Percentiles rank a stretch among this genome's conserved stretches.
These are phyloP conservation scores for Evernia prunastri DNA, from an alignment of 495 filamentous ascomycete species.

Conservation along the genomic window DNA sequence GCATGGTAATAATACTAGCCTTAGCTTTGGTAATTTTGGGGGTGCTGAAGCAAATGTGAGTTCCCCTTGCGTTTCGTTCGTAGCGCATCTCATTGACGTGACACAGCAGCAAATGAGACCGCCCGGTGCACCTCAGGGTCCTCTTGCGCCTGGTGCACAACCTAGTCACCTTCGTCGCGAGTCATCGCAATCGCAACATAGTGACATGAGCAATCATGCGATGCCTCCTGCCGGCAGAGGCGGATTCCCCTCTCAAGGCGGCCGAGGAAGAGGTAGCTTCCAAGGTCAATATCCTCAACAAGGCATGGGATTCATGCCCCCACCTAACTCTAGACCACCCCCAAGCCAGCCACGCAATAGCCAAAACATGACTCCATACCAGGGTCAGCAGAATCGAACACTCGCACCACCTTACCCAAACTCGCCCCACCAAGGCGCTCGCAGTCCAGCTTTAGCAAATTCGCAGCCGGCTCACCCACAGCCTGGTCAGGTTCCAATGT, in stretches of 20 bases:
- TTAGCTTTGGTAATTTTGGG: constrained; percentile 79
- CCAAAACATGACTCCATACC: constrained; percentile 59
- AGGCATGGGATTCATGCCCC: constrained; percentile 60
- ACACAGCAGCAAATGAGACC: constrained; percentile 50
- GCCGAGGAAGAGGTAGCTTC: constrained; percentile 57
- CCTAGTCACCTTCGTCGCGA: constrained; percentile 70
- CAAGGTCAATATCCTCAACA: constrained; percentile 47
- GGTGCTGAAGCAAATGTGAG: constrained; percentile 67
- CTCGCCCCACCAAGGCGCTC: constrained; percentile 58
- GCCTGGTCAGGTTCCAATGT: constrained; percentile 55
- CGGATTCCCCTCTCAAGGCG: constrained; percentile 49
- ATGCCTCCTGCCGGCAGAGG: constrained; percentile 48
- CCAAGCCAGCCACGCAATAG: constrained; percentile 59
- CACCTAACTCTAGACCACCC: constrained; percentile 50
- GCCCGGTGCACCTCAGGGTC: constrained; percentile 53
- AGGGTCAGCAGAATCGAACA: constrained; percentile 44
- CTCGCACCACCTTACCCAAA: constrained; percentile 51
- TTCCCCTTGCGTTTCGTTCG: constrained; percentile 20
- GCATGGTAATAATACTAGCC: constrained; percentile 53
- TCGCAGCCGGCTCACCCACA: constrained; percentile 65
- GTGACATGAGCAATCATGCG: constrained; percentile 61
- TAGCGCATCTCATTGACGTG: constrained; percentile 25
- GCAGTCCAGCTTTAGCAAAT: constrained; percentile 66
- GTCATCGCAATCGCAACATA: constrained; percentile 73
- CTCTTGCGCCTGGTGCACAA: constrained; percentile 55